Base-by-base conservation (phyloP, 352 stramenopile species). In the Globisporangium parvum region DNA sequence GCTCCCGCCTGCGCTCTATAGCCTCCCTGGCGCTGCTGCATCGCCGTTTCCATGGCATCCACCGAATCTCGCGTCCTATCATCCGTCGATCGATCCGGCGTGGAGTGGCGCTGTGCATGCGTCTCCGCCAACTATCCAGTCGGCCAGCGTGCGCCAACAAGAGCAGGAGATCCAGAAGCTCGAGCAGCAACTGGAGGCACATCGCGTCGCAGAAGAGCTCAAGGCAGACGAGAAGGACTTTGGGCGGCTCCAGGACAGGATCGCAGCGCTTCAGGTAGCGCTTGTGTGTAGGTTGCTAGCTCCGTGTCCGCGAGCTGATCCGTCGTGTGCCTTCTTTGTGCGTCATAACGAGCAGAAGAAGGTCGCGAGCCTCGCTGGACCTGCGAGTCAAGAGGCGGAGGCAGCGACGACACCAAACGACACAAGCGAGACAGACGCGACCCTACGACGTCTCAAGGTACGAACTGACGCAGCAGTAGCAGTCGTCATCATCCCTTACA, bases 391-490 rank as follows among this genome's bases (percentile, higher is more conserved):
- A 51, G 55, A 18, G 48, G 10, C 21, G 4, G 15, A 44, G 10
- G n/a, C n/a, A n/a, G n/a, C n/a, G n/a, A n/a, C 31, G 31, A n/a
- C 20, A 10, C 18, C 12, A 23, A 26, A 37, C 31, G 31, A 45
- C 4, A 28, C 14, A 11, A 41, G 45, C 23, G 70, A 69, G 4
- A 58, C 73, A 0, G 59, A 69, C 28, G 53, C 55, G 18, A 70
- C 60, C 23, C 64, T 87, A 26, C 66, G 52, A n/a, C 69, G 53
- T 21, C 28, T 87, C 2, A 74, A 87, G 60, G 72, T 77, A 50
- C 17, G 21, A n/a, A 12, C 12, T 28, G 60, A 21, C 6, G 11
- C 2, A 23, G 1, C 12, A 35, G 1, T 12, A 45, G 39, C 12
- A 35, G 1, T 12, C 20, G 39, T 45, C 15, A 10, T 45, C 15